Conservation (phyloP, 129 eudicot species). For the Escallonia herrerae region DNA sequence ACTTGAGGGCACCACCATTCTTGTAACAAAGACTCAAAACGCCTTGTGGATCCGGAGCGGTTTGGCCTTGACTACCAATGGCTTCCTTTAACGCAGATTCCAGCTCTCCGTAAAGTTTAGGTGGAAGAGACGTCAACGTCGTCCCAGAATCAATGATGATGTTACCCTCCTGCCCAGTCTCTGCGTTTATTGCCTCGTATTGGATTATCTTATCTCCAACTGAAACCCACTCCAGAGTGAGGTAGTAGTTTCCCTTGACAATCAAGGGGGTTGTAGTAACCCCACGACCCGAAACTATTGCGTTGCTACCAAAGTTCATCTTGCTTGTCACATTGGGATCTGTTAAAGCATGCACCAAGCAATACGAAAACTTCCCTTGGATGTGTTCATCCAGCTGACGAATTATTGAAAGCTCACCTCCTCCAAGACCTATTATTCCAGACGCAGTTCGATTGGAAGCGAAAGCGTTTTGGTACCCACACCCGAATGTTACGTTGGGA, state of each 20-base stretch:
- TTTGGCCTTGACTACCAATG: neutral
- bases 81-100: slow-evolving; percentile 1
- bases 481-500: slow-evolving; percentile 12
- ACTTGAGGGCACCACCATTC: neutral
- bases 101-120: neutral
- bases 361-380: slow-evolving; percentile 13
- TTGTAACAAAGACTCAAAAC: slow-evolving; percentile 13
- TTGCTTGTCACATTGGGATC: neutral
- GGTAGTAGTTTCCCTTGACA: neutral
- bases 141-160: slow-evolving; percentile 38
- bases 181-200: neutral
- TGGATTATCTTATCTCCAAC: neutral
- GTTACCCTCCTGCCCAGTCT: slow-evolving; percentile 12
- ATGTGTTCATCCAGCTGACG: neutral
- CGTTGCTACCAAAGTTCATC: slow-evolving; percentile 3
- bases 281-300: neutral
- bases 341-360: neutral
- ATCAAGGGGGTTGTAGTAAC: slow-evolving; percentile 1
- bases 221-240: slow-evolving; percentile 9
- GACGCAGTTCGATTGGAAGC: neutral
- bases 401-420: slow-evolving; percentile 1
- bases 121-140: slow-evolving; percentile 16
- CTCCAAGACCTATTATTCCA: slow-evolving; percentile 20
- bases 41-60: neutral
- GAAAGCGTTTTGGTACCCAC: slow-evolving; percentile 4